Base-by-base conservation (phyloP, 2,329 filamentous ascomycete genomes). In the Apiospora sp. region DNA sequence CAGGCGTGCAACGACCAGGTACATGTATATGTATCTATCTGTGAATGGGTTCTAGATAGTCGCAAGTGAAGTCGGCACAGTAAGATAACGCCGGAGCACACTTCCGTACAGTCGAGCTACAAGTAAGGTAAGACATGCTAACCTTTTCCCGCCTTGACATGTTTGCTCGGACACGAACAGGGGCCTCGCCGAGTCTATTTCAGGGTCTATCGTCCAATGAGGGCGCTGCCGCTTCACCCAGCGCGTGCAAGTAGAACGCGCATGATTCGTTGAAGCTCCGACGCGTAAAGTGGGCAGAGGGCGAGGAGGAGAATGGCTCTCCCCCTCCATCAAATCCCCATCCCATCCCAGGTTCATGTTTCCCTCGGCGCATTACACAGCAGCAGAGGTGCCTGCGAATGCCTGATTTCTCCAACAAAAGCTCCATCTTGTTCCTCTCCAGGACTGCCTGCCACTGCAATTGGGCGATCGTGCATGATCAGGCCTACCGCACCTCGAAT, bases 201-300 rank as follows among this genome's bases (percentile, higher is more conserved):
- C 30, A 37, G 37, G 37, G 24, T 30, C 37, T 44, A 8, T 69
- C 48, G 44, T 61, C 71, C 71, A 72, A 69, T 72, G 48, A 27
- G 61, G 49, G 67, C 64, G 46, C 44, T 76, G 73, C 74, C 73
- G 76, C 76, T 76, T 76, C 73, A 76, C 73, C 69, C 72, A 73
- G 58, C 58, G 58, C 58, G 58, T n/a, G 19, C 41, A 37, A 37
- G 10, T 22, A 64, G 19, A 41, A 13, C 34, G 58, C 34, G 16
- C 3, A 64, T 64, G 58, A 64, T 64, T 72, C 67, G 51, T 54
- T 68, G 24, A 27, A 73, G 70, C 61, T 34, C 70, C 58, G 71
- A 75, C 77, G 77, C 75, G 76, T 78, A 76, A 73, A 78, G 75
- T 76, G 74, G 73, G n/a, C 44, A 22, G 67, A 27, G 48, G 58